Percentiles rank a stretch among this genome's conserved stretches.
Evolutionary conservation across 1,284 basidiomycete species (phyloP).

Genomic region (Pisolithus thermaeus): DNA sequence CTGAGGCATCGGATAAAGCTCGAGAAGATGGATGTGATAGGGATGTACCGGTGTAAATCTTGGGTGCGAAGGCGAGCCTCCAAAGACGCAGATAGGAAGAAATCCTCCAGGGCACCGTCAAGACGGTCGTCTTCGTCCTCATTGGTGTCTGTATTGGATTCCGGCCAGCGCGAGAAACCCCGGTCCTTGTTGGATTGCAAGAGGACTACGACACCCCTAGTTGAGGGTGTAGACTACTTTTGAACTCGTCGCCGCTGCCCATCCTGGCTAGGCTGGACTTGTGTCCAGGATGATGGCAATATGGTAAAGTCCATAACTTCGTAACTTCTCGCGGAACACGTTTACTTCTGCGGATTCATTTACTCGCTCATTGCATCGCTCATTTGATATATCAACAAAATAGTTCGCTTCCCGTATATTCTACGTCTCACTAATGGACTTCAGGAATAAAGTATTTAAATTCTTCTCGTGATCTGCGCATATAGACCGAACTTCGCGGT

Average conservation of each 20-base stretch:
- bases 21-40: neutral
- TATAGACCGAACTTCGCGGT: no score
- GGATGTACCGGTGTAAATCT: neutral
- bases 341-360: no score
- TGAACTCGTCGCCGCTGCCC: conserved; percentile 2
- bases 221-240: conserved; percentile 25
- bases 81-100: neutral
- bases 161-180: conserved; percentile 1
- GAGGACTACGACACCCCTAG: conserved; percentile 5
- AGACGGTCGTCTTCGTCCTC: neutral
- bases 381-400: no score
- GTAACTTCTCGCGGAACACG: no score
- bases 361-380: no score
- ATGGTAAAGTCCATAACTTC: no score
- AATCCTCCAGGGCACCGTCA: neutral
- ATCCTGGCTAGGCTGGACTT: neutral
- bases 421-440: no score
- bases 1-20: neutral
- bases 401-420: no score
- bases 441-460: no score
- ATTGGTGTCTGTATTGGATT: neutral
- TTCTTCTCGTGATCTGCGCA: no score
- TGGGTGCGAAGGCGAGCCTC: neutral
- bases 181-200: neutral
- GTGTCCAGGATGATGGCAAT: no score